Percentiles rank a stretch among this genome's conserved stretches.
These are phyloP conservation scores for Actinidia arguta DNA, from an alignment of 179 eudicot species.

Conservation along the genomic window DNA sequence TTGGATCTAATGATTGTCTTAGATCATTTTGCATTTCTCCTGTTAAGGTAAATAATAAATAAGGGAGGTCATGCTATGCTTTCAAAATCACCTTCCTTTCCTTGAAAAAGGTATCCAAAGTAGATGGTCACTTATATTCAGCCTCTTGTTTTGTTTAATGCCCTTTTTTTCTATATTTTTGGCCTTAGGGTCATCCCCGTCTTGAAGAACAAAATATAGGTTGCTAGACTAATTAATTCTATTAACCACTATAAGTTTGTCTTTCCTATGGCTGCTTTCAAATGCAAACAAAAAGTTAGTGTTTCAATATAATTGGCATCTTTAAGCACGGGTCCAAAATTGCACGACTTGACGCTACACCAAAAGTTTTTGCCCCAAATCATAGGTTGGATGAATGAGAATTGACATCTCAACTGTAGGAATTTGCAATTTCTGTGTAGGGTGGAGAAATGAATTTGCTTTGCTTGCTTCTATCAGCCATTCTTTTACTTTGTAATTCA, in stretches of 20 bases:
- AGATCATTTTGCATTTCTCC: no score
- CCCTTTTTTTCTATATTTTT: no score
- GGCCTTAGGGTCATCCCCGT: no score
- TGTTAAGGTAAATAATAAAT: no score
- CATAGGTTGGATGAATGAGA: not conserved
- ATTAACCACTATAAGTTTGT: not conserved
- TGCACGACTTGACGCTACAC: no score
- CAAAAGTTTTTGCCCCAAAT: not conserved
- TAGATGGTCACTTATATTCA: no score
- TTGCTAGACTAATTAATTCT: not conserved
- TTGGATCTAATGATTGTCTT: no score
- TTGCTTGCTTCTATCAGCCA: not conserved
- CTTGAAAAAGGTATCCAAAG: no score
- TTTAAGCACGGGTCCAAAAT: no score
- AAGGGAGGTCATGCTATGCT: no score
- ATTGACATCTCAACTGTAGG: conserved; percentile 4
- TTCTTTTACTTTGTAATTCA: not conserved
- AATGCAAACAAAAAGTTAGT: not conserved
- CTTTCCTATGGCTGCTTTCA: not conserved
- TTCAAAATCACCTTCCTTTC: no score
- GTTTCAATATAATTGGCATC: not conserved
- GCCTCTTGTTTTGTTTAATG: no score
- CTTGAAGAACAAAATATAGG: not conserved
- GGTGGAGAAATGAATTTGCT: not conserved
- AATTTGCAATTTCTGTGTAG: not conserved